Percentiles rank a stretch among this genome's conserved stretches.
These are phyloP conservation scores for Annulohypoxylon maeteangense DNA, from an alignment of 495 filamentous ascomycete genomes.

Conservation along the genomic window DNA sequence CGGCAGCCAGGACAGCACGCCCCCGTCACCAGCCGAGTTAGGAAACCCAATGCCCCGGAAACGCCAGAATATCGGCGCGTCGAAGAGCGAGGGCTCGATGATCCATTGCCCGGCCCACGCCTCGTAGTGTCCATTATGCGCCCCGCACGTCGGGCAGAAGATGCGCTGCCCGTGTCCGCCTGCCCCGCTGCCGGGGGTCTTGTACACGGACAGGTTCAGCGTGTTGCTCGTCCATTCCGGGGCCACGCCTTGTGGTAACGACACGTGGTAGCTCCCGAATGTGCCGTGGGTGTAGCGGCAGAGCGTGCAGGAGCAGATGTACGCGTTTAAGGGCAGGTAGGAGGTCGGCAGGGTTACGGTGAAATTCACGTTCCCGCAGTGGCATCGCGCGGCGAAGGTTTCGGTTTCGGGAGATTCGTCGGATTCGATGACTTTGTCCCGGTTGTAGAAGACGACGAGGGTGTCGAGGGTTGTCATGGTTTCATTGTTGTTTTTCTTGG, in stretches of 20 bases:
- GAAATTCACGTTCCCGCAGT: constrained; percentile 54
- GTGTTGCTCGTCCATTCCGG: constrained; percentile 49
- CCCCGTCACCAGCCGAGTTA: constrained; percentile 43
- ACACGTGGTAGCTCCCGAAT: constrained; percentile 64
- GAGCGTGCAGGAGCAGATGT: constrained; percentile 73
- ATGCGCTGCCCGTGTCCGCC: constrained; percentile 61
- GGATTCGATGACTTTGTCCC: constrained; percentile 1
- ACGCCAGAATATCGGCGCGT: constrained; percentile 47
- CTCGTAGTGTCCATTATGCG: constrained; percentile 63
- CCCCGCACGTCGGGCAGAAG: constrained; percentile 76
- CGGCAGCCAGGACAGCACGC: constrained; percentile 56
- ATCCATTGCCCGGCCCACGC: constrained; percentile 45
- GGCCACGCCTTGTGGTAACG: constrained; percentile 44
- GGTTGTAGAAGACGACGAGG: constrained; percentile 20
- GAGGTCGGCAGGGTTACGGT: constrained; percentile 47
- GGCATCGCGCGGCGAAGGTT: constrained; percentile 53
- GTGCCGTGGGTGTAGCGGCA: constrained; percentile 70
- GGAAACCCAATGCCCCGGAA: constrained; percentile 57
- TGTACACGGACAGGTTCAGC: constrained; percentile 61
- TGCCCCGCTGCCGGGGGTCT: constrained; percentile 47
- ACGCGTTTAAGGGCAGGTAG: constrained; percentile 49
- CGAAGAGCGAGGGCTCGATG: constrained; percentile 47
- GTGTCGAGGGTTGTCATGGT: neutral
- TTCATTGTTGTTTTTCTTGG: neutral
- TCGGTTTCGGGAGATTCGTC: constrained; percentile 21